Percentiles rank a stretch among this genome's conserved stretches.
phyloP scores from a whole-genome alignment of 805 yeast species.

The Schwanniomyces yamadae region DNA sequence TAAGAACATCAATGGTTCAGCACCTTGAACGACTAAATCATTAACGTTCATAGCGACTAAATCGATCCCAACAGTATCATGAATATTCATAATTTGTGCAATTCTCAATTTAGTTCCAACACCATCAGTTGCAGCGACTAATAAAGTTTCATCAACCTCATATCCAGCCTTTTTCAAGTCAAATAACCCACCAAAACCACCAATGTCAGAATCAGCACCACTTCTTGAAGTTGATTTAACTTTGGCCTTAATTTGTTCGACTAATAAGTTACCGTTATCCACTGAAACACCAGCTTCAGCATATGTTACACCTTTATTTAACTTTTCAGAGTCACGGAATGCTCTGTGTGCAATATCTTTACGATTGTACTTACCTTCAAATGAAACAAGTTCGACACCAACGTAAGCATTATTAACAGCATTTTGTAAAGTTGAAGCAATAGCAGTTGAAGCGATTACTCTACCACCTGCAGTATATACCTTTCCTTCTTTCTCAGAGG shows the following conservation, averaged over 20 bases:
- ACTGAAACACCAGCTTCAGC: constrained; percentile 97
- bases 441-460: constrained; percentile 92
- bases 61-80: constrained; percentile 98
- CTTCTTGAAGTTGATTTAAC: constrained; percentile 92
- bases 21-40: constrained; percentile 97
- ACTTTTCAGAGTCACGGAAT: constrained; percentile 53
- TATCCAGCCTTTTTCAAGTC: constrained; percentile 89
- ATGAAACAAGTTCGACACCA: constrained; percentile 76
- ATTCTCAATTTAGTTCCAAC: constrained; percentile 96
- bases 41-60: constrained; percentile 99
- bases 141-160: constrained; percentile 69
- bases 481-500: constrained; percentile 56
- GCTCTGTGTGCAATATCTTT: constrained; percentile 96
- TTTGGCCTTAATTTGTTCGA: constrained; percentile 83
- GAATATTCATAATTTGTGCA: constrained; percentile 86
- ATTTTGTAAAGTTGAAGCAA: constrained; percentile 67
- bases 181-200: constrained; percentile 97
- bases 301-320: constrained; percentile 62
- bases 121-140: constrained; percentile 98
- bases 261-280: constrained; percentile 89
- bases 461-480: constrained; percentile 92
- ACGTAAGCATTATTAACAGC: constrained; percentile 85
- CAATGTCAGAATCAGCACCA: constrained; percentile 97
- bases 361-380: constrained; percentile 78
- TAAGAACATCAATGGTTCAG: constrained; percentile 91